Conservation (phyloP, 2,329 filamentous ascomycete species). For the Calcarisporium arbuscula region DNA sequence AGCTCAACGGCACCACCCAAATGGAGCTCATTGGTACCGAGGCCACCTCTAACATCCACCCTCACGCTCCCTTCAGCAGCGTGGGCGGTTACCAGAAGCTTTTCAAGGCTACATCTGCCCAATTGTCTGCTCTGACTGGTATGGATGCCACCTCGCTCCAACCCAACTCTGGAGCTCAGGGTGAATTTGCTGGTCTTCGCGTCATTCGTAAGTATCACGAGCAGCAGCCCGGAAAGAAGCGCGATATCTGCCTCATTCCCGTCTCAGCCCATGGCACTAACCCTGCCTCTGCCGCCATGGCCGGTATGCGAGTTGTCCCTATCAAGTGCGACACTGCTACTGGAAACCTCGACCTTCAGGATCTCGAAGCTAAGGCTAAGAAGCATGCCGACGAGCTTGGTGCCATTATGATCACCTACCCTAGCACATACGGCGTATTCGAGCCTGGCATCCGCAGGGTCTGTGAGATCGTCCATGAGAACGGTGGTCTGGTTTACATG, state of each 20-base stretch:
- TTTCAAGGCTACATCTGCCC: conserved; percentile 64
- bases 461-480: conserved; percentile 75
- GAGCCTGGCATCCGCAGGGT: conserved; percentile 83
- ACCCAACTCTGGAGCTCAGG: conserved; percentile 93
- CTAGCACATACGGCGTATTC: conserved; percentile 90
- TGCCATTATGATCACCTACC: conserved; percentile 96
- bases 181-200: conserved; percentile 85
- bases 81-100: conserved; percentile 64
- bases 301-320: conserved; percentile 87
- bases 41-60: conserved; percentile 73
- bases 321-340: conserved; percentile 85
- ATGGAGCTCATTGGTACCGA: conserved; percentile 82
- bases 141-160: conserved; percentile 88
- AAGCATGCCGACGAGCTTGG: conserved; percentile 80
- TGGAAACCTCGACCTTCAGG: conserved; percentile 81
- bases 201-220: conserved; percentile 83
- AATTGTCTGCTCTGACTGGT: conserved; percentile 77
- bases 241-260: conserved; percentile 90
- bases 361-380: conserved; percentile 82
- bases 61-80: conserved; percentile 61
- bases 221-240: conserved; percentile 58
- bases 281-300: conserved; percentile 91
- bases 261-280: conserved; percentile 96
- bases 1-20: conserved; percentile 88
- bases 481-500: conserved; percentile 96